These are phyloP conservation scores for Hapsidospora chrysogenum DNA, from an alignment of 495 filamentous ascomycete species.

Conservation along the genomic window DNA sequence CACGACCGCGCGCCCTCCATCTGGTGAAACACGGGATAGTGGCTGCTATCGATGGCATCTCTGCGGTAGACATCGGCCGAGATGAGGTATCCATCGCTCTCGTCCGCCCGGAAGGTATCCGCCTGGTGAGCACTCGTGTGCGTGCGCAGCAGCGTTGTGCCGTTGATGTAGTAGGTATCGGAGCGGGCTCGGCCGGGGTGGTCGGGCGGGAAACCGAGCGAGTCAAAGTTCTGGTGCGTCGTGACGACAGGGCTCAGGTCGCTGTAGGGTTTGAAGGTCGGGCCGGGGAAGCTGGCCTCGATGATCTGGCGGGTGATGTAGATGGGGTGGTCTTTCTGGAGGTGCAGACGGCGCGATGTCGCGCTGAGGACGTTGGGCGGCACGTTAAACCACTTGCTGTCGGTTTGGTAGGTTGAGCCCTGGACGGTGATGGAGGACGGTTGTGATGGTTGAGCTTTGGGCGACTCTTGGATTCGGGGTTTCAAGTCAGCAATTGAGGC, in stretches of 20 bases:
- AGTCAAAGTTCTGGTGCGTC: constrained; percentile 83
- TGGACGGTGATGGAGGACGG: constrained; percentile 31
- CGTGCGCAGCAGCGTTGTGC: constrained; percentile 68
- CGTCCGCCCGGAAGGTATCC: constrained; percentile 61
- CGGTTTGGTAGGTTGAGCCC: constrained; percentile 44
- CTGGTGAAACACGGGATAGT: constrained; percentile 97
- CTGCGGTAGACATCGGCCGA: constrained; percentile 92
- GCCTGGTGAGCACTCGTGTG: constrained; percentile 90
- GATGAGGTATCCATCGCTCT: constrained; percentile 69
- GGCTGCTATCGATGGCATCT: constrained; percentile 84
- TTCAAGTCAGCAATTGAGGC: too few species aligned
- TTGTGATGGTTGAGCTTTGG: neutral
- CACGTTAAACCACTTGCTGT: constrained; percentile 68
- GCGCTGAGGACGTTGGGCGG: constrained; percentile 56
- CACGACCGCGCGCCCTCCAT: constrained; percentile 92
- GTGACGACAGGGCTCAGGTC: constrained; percentile 71
- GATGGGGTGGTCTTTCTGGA: constrained; percentile 77
- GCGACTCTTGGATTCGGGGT: too few species aligned
- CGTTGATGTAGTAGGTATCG: constrained; percentile 94
- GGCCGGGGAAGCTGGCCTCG: constrained; percentile 67
- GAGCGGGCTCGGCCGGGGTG: constrained; percentile 77
- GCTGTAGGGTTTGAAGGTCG: constrained; percentile 61
- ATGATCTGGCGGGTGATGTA: constrained; percentile 82
- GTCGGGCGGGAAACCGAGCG: constrained; percentile 75
- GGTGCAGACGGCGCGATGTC: constrained; percentile 60